Evolutionary conservation across 768 basidiomycete species (phyloP), one percentile per base, ranked within the genome.

Genomic region (Hypholoma sublateritium): DNA sequence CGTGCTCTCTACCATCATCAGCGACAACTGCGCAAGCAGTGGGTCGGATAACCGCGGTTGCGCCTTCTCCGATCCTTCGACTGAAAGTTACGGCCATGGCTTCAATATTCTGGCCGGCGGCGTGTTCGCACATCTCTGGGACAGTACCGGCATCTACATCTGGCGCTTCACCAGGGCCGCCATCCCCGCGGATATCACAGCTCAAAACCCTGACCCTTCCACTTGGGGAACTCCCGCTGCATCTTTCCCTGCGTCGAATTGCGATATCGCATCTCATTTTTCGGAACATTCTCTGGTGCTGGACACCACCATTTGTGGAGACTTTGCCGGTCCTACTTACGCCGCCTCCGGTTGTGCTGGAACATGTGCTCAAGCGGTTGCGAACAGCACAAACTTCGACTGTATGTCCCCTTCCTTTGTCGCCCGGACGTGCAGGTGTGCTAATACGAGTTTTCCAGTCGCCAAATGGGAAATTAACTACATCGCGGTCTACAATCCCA

Each of bases 401-500:
- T 63, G 68, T 67, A 52, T 56, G 68, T 55, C 7, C 4, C 4
- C 14, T 41, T 28, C 6, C 46, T 32, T 55, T 37, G 9, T 49
- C 17, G 9, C 46, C 35, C 5, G 36, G 41, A 32, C 21, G n/a
- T n/a, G 16, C 44, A 14, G 35, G 21, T 21, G 14, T 50, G 24
- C 55, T 54, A 32, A 56, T 39, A n/a, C 22, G 36, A 35, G 19
- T 17, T 36, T 50, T 52, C 5, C 57, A 85, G 83, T 72, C 62
- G 82, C 84, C 11, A 70, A 79, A 65, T 85, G 83, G 83, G 70
- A 74, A 57, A 72, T 86, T 67, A 81, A 82, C 63, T 84, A 80
- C 62, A 72, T 86, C 53, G 77, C 80, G 34, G 78, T 83, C 45
- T 86, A 81, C 69, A 44, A 53, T 47, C 21, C 42, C 14, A 25